Evolutionary conservation across 495 filamentous ascomycete species (phyloP), one percentile per base, ranked within the genome.

Genomic region (Hypoxylon intermedium): DNA sequence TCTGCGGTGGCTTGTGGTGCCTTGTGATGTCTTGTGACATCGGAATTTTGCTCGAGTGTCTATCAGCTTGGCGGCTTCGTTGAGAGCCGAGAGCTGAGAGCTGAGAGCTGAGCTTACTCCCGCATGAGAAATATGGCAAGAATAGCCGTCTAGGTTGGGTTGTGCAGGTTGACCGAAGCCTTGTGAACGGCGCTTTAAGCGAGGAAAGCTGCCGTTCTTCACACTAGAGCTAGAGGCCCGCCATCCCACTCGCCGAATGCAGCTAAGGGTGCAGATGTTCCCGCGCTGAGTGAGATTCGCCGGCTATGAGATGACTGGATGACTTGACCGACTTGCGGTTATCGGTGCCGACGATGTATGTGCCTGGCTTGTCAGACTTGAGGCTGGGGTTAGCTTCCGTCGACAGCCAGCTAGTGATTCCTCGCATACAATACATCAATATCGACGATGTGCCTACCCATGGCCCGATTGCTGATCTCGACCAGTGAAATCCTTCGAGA

Each of bases 361-460:
- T 53, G 16, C 52, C 52, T 49, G 40, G 37, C 3, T 15, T 5
- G 37, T 4, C 4, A 7, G 37, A 6, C n/a, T 1, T 7, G n/a
- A 26, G 42, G 42, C 24, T n/a, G 9, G 26, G 21, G 19, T 28
- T 20, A 53, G 60, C 28, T 38, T 28, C 26, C 36, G 21, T 26
- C 24, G n/a, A 28, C 23, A 47, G 34, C 36, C 16, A 43, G 23
- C 24, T 26, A 26, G 24, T 53, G 19, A 38, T 40, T 58, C 42
- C 48, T 58, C 47, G 30, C 53, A 47, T 63, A 41, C 53, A 45
- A 38, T n/a, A n/a, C n/a, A n/a, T n/a, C n/a, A n/a, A 41, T 31
- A 21, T 2, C 15, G 19, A 28, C 26, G 41, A 52, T 57, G 50
- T 44, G 26, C 5, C 31, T 26, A 26, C 24, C 24, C 24, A 26